Conservation (phyloP, 208 protist species). For the Leishmania braziliensis region DNA sequence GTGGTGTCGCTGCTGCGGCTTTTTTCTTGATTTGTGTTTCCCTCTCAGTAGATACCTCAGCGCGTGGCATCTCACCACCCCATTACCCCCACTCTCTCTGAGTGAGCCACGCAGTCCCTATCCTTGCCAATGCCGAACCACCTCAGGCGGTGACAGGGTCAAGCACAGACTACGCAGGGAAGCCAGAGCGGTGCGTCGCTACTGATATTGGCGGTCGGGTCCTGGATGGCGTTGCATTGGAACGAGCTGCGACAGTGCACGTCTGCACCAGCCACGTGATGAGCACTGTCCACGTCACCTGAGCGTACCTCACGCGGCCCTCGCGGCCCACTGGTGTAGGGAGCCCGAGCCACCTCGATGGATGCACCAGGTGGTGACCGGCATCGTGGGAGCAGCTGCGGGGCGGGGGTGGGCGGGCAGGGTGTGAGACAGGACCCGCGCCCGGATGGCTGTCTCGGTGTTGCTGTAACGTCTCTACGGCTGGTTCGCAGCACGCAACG, state of each 20-base stretch:
- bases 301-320: neutral
- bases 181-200: neutral
- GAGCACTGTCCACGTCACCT: neutral
- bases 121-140: neutral
- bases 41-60: neutral
- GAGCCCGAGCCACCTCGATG: neutral
- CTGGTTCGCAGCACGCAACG: neutral
- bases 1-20: neutral
- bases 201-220: neutral
- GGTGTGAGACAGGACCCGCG: neutral
- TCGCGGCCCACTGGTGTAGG: neutral
- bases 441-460: neutral
- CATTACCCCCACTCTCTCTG: neutral
- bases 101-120: neutral
- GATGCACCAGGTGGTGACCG: neutral
- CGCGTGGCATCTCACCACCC: neutral
- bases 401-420: neutral
- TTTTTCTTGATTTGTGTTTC: neutral
- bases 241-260: neutral
- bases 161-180: neutral
- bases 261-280: neutral
- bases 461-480: neutral
- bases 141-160: neutral
- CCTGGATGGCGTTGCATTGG: neutral
- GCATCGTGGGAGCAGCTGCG: neutral